Percentiles rank a stretch among this genome's conserved stretches.
phyloP scores from a whole-genome alignment of 179 eudicot genomes.

The Corrigiola litoralis region DNA sequence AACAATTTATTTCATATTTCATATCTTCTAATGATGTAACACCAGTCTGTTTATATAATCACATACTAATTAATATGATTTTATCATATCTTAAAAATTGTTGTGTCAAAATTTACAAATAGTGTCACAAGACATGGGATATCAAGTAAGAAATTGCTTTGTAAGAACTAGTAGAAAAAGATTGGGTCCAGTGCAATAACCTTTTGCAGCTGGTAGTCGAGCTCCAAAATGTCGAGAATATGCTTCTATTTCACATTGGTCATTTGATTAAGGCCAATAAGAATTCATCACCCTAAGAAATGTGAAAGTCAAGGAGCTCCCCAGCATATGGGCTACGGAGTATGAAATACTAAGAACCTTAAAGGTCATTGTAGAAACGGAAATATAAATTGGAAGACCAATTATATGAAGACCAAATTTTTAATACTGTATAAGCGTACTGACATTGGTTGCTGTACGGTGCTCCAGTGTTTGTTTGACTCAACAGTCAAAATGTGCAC shows the following conservation, averaged over 20 bases:
- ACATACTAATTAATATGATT: too few species aligned
- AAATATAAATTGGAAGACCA: not conserved
- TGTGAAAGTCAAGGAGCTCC: not conserved
- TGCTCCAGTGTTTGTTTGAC: conserved; percentile 21
- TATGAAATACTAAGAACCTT: too few species aligned
- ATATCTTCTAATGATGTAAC: too few species aligned
- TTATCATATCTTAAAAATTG: too few species aligned
- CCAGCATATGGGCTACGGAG: not conserved
- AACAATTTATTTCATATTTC: too few species aligned
- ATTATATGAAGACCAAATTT: too few species aligned
- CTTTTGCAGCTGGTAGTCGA: not conserved
- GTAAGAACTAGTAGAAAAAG: not conserved
- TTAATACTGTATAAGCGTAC: too few species aligned
- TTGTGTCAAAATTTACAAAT: too few species aligned
- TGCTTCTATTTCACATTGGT: not conserved
- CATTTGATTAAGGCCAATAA: not conserved
- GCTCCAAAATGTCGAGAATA: not conserved
- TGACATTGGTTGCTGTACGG: too few species aligned
- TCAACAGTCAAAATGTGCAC: conserved; percentile 21
- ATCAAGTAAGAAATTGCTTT: not conserved
- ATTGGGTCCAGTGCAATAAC: not conserved
- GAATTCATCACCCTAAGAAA: not conserved
- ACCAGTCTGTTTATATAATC: too few species aligned
- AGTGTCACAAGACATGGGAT: too few species aligned
- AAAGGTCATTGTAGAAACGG: not conserved